Percentiles rank a stretch among this genome's conserved stretches.
These are phyloP conservation scores for Tephrocybe rancida DNA, from an alignment of 768 basidiomycete genomes.

Conservation along the genomic window DNA sequence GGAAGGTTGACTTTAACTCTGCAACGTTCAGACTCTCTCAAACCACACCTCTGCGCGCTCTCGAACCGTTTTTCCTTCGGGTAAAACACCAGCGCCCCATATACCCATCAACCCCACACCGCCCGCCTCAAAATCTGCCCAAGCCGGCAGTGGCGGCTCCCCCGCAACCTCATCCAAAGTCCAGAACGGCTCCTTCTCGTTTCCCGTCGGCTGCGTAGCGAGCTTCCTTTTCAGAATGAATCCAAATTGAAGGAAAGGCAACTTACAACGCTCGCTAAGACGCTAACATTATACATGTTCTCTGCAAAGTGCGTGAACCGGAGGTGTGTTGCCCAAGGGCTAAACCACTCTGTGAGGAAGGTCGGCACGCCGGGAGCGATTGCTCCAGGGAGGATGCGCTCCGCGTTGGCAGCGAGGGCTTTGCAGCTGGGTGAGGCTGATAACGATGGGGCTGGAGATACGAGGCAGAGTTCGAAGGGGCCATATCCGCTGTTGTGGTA, in stretches of 20 bases:
- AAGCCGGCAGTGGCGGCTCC: neutral
- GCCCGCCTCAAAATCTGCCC: constrained; percentile 1
- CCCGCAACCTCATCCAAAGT: neutral
- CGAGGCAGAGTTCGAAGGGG: constrained; percentile 22
- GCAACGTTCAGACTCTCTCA: constrained; percentile 9
- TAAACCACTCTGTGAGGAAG: neutral
- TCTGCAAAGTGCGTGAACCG: constrained; percentile 21
- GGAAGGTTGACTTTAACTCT: no score
- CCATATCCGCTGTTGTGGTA: constrained; percentile 23
- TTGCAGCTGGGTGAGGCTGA: constrained; percentile 8
- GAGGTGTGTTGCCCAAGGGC: constrained; percentile 12
- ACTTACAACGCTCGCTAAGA: constrained; percentile 19
- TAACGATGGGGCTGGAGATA: neutral
- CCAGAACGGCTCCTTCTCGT: constrained; percentile 20
- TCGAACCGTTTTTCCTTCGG: constrained; percentile 19
- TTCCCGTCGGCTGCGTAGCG: constrained; percentile 12
- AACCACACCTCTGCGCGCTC: constrained; percentile 29
- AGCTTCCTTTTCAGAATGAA: neutral
- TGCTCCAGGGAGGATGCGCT: neutral
- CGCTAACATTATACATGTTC: constrained; percentile 21
- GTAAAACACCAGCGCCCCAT: constrained; percentile 20
- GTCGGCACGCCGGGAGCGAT: constrained; percentile 19
- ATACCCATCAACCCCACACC: constrained; percentile 8
- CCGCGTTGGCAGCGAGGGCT: constrained; percentile 4
- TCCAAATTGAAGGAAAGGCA: neutral